Evolutionary conservation across 345 rosid species (phyloP).

Genomic region (Hibiscus tridactylites): DNA sequence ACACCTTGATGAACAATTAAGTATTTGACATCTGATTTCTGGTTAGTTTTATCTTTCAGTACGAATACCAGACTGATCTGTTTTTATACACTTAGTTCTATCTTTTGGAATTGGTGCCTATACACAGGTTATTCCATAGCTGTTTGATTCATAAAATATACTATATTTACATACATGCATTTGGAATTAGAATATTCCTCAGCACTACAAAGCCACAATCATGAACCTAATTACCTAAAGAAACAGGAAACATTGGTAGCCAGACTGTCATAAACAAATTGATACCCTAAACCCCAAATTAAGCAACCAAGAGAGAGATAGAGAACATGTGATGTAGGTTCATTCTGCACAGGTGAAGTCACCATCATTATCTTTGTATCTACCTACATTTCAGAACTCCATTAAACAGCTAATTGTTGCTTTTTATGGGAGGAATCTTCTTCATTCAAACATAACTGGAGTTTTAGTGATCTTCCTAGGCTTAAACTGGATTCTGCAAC

Average conservation of each 20-base stretch:
- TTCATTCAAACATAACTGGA: constrained; percentile 46
- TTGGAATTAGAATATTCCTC: not conserved
- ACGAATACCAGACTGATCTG: too few species aligned
- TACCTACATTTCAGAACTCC: constrained; percentile 15
- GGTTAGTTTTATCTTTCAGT: too few species aligned
- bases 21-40: too few species aligned
- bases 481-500: constrained; percentile 21
- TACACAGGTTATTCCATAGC: not conserved
- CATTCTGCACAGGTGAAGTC: constrained; percentile 12
- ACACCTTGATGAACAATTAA: too few species aligned
- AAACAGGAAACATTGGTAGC: constrained; percentile 3
- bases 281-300: not conserved
- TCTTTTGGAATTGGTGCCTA: too few species aligned
- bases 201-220: not conserved
- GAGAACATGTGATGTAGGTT: constrained; percentile 1
- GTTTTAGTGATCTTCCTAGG: constrained; percentile 23
- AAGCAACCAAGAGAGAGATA: not conserved
- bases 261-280: constrained; percentile 18
- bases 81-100: too few species aligned
- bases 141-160: not conserved
- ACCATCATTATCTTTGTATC: constrained; percentile 14
- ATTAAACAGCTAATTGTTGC: constrained; percentile 55
- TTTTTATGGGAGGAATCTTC: constrained; percentile 66
- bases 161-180: not conserved
- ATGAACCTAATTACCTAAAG: not conserved